Evolutionary conservation across 2,329 filamentous ascomycete genomes (phyloP).

Genomic region (Trematosphaeria pertusa): DNA sequence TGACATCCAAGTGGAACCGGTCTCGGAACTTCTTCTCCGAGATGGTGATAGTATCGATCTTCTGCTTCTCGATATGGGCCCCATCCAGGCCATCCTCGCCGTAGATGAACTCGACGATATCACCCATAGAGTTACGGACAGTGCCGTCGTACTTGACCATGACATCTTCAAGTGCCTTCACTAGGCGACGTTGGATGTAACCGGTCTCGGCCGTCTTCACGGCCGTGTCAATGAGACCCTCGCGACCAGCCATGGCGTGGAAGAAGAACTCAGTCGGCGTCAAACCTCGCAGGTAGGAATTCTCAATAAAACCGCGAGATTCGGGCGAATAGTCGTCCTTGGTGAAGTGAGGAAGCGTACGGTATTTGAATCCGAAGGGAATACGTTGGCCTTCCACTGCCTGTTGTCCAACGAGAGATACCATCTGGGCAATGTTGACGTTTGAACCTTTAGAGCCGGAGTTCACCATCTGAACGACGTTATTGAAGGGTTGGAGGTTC

Average conservation of each 20-base stretch:
- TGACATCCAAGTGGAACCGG: slow-evolving; percentile 85
- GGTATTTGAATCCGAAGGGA: slow-evolving; percentile 98
- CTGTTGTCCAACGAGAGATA: slow-evolving; percentile 95
- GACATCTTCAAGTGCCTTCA: slow-evolving; percentile 97
- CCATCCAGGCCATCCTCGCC: slow-evolving; percentile 97
- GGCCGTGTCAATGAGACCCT: slow-evolving; percentile 98
- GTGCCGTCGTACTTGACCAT: slow-evolving; percentile 98
- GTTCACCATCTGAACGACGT: slow-evolving; percentile 93
- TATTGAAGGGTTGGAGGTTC: slow-evolving; percentile 94
- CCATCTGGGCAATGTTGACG: slow-evolving; percentile 99
- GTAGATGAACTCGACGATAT: slow-evolving; percentile 96
- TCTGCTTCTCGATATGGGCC: slow-evolving; percentile 90
- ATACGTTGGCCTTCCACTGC: slow-evolving; percentile 99
- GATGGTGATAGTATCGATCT: slow-evolving; percentile 83
- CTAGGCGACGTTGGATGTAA: slow-evolving; percentile 97
- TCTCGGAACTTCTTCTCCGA: slow-evolving; percentile 79
- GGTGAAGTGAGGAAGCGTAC: slow-evolving; percentile 95
- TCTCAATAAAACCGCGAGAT: slow-evolving; percentile 96
- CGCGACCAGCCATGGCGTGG: slow-evolving; percentile 99
- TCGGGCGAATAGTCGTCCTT: slow-evolving; percentile 99
- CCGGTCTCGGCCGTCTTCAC: slow-evolving; percentile 99
- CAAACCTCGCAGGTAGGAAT: slow-evolving; percentile 94
- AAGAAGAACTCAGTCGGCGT: slow-evolving; percentile 99
- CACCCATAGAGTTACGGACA: slow-evolving; percentile 93
- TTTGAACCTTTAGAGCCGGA: slow-evolving; percentile 98